Evolutionary conservation across 192 early-diverging fungal species (phyloP).

Genomic region (Linnemannia hyalina): DNA sequence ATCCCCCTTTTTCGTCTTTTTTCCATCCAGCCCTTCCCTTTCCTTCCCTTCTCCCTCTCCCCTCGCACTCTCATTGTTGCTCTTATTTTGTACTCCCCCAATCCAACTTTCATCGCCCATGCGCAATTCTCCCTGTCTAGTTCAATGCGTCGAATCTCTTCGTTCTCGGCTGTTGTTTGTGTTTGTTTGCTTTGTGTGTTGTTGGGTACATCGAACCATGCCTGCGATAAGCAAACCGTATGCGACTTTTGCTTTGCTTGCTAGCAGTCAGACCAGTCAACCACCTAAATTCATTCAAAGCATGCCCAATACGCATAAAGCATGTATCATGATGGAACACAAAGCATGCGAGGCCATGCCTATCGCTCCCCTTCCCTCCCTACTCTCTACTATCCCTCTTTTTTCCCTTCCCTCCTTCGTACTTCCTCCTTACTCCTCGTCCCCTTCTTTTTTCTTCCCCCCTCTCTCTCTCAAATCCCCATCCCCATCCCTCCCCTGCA

Average conservation of each 20-base stretch:
- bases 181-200: not conserved
- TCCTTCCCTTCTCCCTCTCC: not conserved
- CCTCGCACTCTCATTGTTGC: not conserved
- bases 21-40: not conserved
- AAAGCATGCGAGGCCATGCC: too few species aligned
- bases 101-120: not conserved
- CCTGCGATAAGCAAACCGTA: not conserved
- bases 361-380: too few species aligned
- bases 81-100: not conserved
- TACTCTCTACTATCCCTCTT: not conserved
- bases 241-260: too few species aligned
- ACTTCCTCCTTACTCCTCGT: not conserved
- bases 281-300: too few species aligned
- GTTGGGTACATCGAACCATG: not conserved
- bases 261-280: too few species aligned
- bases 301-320: too few species aligned
- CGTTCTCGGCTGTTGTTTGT: too few species aligned
- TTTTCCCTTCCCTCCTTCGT: not conserved
- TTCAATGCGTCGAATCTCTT: not conserved
- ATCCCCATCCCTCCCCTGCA: not conserved
- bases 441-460: not conserved
- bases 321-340: too few species aligned
- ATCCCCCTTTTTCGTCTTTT: constrained; percentile 5
- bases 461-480: not conserved
- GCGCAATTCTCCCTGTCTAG: not conserved